These are phyloP conservation scores for Quercus gilva DNA, from an alignment of 306 rosid genomes.

Conservation along the genomic window DNA sequence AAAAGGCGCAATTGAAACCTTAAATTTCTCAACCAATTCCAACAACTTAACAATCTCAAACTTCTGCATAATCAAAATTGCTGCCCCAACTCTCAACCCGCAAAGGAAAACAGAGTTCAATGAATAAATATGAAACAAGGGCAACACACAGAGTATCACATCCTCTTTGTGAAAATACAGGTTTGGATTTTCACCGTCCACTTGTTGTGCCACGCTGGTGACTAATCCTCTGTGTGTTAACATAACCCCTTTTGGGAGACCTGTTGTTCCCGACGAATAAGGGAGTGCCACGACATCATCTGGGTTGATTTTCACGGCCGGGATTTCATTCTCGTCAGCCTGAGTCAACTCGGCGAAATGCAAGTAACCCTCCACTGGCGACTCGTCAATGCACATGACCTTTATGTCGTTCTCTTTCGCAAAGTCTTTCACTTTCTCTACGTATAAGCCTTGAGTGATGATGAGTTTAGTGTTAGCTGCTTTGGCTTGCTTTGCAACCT, in stretches of 20 bases:
- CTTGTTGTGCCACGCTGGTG: slow-evolving; percentile 66
- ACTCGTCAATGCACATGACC: slow-evolving; percentile 37
- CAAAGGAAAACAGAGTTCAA: slow-evolving; percentile 61
- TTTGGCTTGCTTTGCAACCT: slow-evolving; percentile 52
- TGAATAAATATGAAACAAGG: slow-evolving; percentile 78
- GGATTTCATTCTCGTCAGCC: slow-evolving; percentile 44
- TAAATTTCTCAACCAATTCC: slow-evolving; percentile 40
- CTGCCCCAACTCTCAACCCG: slow-evolving; percentile 71
- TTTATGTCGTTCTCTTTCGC: slow-evolving; percentile 18
- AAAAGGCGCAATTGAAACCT: slow-evolving; percentile 63
- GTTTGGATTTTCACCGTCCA: slow-evolving; percentile 75
- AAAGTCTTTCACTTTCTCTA: slow-evolving; percentile 41
- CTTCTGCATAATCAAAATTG: slow-evolving; percentile 56
- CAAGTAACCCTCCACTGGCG: not conserved
- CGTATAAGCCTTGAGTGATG: slow-evolving; percentile 42
- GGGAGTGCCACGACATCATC: slow-evolving; percentile 80
- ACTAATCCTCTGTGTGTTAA: slow-evolving; percentile 65
- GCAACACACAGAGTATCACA: slow-evolving; percentile 72
- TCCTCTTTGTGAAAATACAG: slow-evolving; percentile 49
- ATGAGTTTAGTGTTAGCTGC: slow-evolving; percentile 48
- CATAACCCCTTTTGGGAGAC: slow-evolving; percentile 77
- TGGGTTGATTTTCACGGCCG: slow-evolving; percentile 49
- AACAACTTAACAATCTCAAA: slow-evolving; percentile 48
- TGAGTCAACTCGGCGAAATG: slow-evolving; percentile 33
- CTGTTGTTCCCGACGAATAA: slow-evolving; percentile 77